Conservation (phyloP, 2,329 filamentous ascomycete species). For the Ophiostoma quercus region DNA sequence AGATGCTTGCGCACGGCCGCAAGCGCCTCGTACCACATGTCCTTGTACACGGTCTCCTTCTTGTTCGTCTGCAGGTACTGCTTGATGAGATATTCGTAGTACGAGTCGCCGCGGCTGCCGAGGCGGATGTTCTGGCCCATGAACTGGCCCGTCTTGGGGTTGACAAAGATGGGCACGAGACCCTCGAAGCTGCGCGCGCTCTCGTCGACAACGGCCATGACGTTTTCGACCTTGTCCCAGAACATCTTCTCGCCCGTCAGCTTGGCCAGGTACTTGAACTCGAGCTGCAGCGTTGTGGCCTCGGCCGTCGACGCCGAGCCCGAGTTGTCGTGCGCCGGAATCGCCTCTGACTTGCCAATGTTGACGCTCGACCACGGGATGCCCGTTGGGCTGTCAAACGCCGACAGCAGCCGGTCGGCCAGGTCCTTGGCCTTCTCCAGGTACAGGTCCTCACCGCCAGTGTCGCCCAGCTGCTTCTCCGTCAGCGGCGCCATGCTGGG, state of each 20-base stretch:
- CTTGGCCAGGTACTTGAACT: slow-evolving; percentile 95
- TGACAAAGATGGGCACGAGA: slow-evolving; percentile 86
- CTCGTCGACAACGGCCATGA: slow-evolving; percentile 85
- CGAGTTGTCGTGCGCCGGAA: slow-evolving; percentile 74
- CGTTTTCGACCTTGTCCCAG: slow-evolving; percentile 86
- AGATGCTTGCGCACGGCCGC: slow-evolving; percentile 85
- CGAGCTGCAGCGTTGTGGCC: slow-evolving; percentile 84
- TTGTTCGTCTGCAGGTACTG: slow-evolving; percentile 92
- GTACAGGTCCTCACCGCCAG: slow-evolving; percentile 81
- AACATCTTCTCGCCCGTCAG: slow-evolving; percentile 87
- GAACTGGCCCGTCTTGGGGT: slow-evolving; percentile 73
- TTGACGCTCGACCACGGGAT: slow-evolving; percentile 90
- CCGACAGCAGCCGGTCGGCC: slow-evolving; percentile 77
- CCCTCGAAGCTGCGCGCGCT: slow-evolving; percentile 73
- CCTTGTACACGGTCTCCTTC: slow-evolving; percentile 77
- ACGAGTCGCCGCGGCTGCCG: slow-evolving; percentile 91
- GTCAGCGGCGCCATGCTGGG: slow-evolving; percentile 70
- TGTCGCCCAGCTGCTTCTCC: slow-evolving; percentile 62
- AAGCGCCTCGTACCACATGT: slow-evolving; percentile 89
- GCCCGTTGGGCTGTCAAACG: slow-evolving; percentile 81
- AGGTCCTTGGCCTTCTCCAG: slow-evolving; percentile 93
- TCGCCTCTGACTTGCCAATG: slow-evolving; percentile 67
- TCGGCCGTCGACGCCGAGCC: slow-evolving; percentile 93
- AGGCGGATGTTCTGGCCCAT: slow-evolving; percentile 80
- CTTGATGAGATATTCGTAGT: slow-evolving; percentile 98